Percentiles rank a stretch among this genome's conserved stretches.
Evolutionary conservation across 176 grass and related monocot species (phyloP).

Genomic region (Chrysopogon serrulatus): DNA sequence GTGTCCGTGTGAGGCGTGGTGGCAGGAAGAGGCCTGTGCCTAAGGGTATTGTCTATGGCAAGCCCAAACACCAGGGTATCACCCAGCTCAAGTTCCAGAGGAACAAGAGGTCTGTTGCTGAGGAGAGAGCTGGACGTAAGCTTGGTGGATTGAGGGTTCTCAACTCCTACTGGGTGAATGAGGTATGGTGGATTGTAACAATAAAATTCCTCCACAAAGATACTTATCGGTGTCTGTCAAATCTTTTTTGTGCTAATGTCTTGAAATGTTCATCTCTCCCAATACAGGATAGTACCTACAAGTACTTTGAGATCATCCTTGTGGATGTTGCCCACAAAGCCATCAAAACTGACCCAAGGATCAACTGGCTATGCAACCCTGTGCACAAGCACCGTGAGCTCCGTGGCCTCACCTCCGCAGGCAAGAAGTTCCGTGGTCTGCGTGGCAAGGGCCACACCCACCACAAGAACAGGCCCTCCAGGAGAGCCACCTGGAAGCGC

Average conservation of each 20-base stretch:
- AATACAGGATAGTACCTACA: slow-evolving; percentile 55
- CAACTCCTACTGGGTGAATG: slow-evolving; percentile 93
- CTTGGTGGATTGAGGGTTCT: slow-evolving; percentile 81
- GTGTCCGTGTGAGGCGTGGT: slow-evolving; percentile 57
- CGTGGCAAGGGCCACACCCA: slow-evolving; percentile 54
- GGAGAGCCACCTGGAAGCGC: slow-evolving; percentile 81
- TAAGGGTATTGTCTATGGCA: slow-evolving; percentile 84
- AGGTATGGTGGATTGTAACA: slow-evolving; percentile 34
- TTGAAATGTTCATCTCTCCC: not conserved
- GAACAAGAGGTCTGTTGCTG: slow-evolving; percentile 90
- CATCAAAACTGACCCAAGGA: slow-evolving; percentile 64
- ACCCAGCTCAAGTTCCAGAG: slow-evolving; percentile 90
- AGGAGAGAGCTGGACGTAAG: slow-evolving; percentile 79
- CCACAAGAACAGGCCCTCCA: slow-evolving; percentile 68
- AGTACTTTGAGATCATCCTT: slow-evolving; percentile 67
- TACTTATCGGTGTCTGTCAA: rapidly evolving
- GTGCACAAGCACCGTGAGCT: slow-evolving; percentile 90
- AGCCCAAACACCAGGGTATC: slow-evolving; percentile 90
- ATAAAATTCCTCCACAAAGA: not conserved
- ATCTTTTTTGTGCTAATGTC: not conserved
- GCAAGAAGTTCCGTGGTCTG: slow-evolving; percentile 81
- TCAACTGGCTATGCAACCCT: slow-evolving; percentile 78
- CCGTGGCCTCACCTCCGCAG: slow-evolving; percentile 81
- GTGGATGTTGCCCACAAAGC: slow-evolving; percentile 65
- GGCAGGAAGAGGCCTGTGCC: slow-evolving; percentile 84